These are phyloP conservation scores for Cercospora zeina DNA, from an alignment of 2,329 filamentous ascomycete genomes.

Conservation along the genomic window DNA sequence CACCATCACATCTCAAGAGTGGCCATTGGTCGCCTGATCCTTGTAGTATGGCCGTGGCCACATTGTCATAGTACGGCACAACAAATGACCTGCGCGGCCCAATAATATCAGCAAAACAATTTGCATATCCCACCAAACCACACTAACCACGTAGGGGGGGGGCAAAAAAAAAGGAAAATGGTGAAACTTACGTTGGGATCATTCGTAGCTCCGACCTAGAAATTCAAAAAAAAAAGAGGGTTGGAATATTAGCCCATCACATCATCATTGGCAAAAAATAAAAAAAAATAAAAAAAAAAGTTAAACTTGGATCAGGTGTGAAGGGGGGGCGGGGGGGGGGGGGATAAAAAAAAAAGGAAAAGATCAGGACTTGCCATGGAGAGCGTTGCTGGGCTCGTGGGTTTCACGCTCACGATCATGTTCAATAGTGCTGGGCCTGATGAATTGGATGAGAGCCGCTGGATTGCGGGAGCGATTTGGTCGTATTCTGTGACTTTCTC, in stretches of 20 bases:
- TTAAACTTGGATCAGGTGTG: no score
- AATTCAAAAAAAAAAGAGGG: no score
- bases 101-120: not conserved
- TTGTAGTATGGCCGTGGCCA: constrained; percentile 41
- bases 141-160: no score
- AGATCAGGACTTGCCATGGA: constrained; percentile 42
- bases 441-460: constrained; percentile 37
- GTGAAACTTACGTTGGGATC: constrained; percentile 41
- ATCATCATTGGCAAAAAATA: no score
- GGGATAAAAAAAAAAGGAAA: not conserved
- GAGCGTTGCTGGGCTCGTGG: constrained; percentile 41
- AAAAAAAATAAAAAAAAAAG: no score
- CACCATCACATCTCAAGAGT: not conserved
- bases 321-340: no score
- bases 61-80: constrained; percentile 53
- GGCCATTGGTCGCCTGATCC: constrained; percentile 8
- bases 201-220: constrained; percentile 41
- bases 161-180: no score
- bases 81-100: constrained; percentile 42
- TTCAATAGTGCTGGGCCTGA: constrained; percentile 43
- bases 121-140: not conserved
- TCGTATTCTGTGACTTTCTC: constrained; percentile 35
- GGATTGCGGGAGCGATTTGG: constrained; percentile 40
- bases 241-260: no score
- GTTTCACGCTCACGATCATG: constrained; percentile 45